Evolutionary conservation across 2,329 filamentous ascomycete species (phyloP).

Genomic region (Fusarium incarnatum): DNA sequence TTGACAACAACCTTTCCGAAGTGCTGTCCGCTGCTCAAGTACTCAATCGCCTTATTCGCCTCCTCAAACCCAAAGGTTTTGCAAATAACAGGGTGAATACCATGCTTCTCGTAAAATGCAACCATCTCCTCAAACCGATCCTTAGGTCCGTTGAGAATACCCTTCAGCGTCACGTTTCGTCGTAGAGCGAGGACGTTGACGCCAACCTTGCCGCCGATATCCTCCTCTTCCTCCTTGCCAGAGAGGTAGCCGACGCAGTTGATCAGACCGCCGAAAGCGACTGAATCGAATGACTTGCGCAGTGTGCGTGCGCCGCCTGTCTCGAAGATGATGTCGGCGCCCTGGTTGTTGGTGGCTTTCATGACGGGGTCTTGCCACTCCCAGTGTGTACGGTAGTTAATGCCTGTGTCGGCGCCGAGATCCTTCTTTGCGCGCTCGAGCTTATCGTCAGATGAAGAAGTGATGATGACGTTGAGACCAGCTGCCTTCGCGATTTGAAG

Average conservation of each 20-base stretch:
- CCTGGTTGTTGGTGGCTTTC: conserved; percentile 56
- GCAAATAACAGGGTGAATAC: conserved; percentile 62
- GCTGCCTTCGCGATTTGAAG: conserved; percentile 66
- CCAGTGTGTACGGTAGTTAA: conserved; percentile 66
- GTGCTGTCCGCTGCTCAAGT: conserved; percentile 64
- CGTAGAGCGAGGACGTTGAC: conserved; percentile 67
- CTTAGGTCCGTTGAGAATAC: conserved; percentile 71
- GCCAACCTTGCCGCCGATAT: conserved; percentile 58
- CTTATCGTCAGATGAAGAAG: conserved; percentile 65
- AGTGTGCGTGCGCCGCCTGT: conserved; percentile 65
- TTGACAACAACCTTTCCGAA: conserved; percentile 69
- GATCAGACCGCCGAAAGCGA: conserved; percentile 67
- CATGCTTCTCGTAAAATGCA: conserved; percentile 57
- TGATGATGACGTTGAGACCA: conserved; percentile 64
- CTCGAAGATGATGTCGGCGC: conserved; percentile 68
- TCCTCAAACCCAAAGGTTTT: conserved; percentile 60
- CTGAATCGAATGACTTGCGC: conserved; percentile 62
- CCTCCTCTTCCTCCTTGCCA: conserved; percentile 65
- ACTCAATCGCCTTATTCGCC: conserved; percentile 62
- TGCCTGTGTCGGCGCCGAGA: conserved; percentile 63
- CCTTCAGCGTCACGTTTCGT: conserved; percentile 61
- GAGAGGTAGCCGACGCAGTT: conserved; percentile 63
- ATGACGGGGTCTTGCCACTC: conserved; percentile 64
- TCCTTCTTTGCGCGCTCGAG: conserved; percentile 57
- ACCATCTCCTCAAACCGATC: conserved; percentile 67